Evolutionary conservation across 768 basidiomycete genomes (phyloP).

Genomic region (Amanita molliuscula): DNA sequence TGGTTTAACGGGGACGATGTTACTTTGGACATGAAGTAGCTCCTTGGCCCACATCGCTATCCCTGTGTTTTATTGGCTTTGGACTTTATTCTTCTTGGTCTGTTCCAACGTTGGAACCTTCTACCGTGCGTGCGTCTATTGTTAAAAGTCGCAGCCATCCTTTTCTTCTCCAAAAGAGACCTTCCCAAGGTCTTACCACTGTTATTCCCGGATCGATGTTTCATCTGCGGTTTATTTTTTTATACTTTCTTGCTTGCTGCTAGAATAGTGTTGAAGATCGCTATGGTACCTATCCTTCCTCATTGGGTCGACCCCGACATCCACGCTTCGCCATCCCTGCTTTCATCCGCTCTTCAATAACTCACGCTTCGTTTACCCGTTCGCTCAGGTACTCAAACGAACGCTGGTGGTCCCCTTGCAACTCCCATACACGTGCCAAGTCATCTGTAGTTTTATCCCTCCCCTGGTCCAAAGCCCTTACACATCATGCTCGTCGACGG

Average conservation of each 20-base stretch:
- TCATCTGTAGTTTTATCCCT: slow-evolving; percentile 5
- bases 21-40: slow-evolving; percentile 23
- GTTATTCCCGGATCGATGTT: background rate
- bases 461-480: slow-evolving; percentile 2
- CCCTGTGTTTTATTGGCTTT: background rate
- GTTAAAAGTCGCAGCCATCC: background rate
- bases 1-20: slow-evolving; percentile 60
- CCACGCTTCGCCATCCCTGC: background rate
- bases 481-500: background rate
- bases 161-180: background rate
- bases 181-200: background rate
- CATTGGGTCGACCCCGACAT: background rate
- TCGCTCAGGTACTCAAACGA: background rate
- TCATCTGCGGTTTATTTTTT: background rate
- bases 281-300: background rate
- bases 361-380: background rate
- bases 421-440: slow-evolving; percentile 3
- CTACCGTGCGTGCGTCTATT: background rate
- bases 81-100: background rate
- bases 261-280: background rate
- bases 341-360: background rate
- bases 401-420: background rate
- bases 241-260: slow-evolving; percentile 3
- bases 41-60: background rate
- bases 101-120: background rate